A percentile compares a stretch with the other conserved stretches of the same genome.
phyloP scores from a whole-genome alignment of 768 basidiomycete species.

The Tricholoma bakamatsutake region DNA sequence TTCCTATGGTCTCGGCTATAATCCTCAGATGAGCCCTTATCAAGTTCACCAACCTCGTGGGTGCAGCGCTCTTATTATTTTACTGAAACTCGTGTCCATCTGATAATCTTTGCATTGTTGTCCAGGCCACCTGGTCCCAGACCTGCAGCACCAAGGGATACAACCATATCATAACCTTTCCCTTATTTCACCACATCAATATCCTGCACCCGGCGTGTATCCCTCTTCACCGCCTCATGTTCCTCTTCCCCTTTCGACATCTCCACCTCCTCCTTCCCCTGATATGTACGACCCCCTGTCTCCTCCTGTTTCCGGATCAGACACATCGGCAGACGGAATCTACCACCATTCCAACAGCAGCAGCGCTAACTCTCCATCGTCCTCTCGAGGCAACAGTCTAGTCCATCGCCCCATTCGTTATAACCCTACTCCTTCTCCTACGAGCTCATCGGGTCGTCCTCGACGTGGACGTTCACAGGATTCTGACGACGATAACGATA shows the following conservation, averaged over 20 bases:
- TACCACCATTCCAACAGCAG: conserved; percentile 78
- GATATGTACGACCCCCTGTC: conserved; percentile 82
- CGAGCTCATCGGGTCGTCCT: conserved; percentile 64
- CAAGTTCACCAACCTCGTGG: conserved; percentile 64
- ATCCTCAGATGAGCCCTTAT: conserved; percentile 54
- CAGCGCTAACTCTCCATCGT: conserved; percentile 72
- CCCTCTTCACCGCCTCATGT: conserved; percentile 62
- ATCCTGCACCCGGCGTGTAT: conserved; percentile 51
- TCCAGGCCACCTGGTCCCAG: conserved; percentile 49
- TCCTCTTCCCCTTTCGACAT: conserved; percentile 54
- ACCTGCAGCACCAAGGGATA: conserved; percentile 41
- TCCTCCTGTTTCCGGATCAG: conserved; percentile 84
- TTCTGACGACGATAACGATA: conserved; percentile 68
- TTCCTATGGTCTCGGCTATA: conserved; percentile 46
- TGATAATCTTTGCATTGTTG: conserved; percentile 53
- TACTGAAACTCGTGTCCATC: conserved; percentile 57
- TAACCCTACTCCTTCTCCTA: conserved; percentile 79
- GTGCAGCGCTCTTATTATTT: conserved; percentile 39
- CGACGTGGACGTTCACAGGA: conserved; percentile 70
- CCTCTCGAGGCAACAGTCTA: conserved; percentile 69
- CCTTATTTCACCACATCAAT: conserved; percentile 66
- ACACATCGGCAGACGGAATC: conserved; percentile 78
- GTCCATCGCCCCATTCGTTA: conserved; percentile 73
- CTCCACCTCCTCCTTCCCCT: conserved; percentile 73
- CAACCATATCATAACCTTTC: conserved; percentile 50